Evolutionary conservation across 2,329 filamentous ascomycete species (phyloP), one percentile per base, ranked within the genome.

Genomic region (Penicillium digitatum): DNA sequence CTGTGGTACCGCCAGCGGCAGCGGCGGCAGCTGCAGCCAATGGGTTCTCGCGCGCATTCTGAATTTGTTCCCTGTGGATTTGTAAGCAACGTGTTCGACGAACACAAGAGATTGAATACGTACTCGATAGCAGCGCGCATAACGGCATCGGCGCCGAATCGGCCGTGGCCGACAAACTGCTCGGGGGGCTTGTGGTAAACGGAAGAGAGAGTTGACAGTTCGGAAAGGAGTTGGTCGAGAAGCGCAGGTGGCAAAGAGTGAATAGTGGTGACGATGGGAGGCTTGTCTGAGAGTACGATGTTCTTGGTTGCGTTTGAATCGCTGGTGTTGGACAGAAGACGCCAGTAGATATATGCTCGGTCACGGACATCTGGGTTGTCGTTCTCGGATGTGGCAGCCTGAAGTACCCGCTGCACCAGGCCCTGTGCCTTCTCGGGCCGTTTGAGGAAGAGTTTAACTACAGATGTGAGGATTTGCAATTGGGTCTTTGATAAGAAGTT

Each of bases 151-250:
- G 94, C 92, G 35, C 93, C 94, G 65, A 90, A 96, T 42, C 93
- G 87, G 39, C 94, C 94, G 75, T 95, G 91, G 64, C 94, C 94
- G 55, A 99, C 87, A 74, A 99, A 99, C n/a, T 93, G 91, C 81
- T 95, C 90, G 42, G 94, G 92, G 9, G 92, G 92, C 77, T 96
- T 97, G 83, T 99, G 94, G 76, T 99, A 99, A 22, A 99, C 94
- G 1, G 93, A 97, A 8, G 94, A 91, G 29, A 99, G 83, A 10
- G 94, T 96, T 12, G 93, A 97, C 31, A 99, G 84, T 73, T 99
- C 93, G 10, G 82, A 81, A 9, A 99, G 84, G n/a, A 99, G 85
- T 72, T 91, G 87, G 58, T 99, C 93, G 40, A 99, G 82, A 7
- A 99, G 81, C 32, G 86, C 81, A 5, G 88, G 83, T 1, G 94